Evolutionary conservation across 495 filamentous ascomycete species (phyloP).

Genomic region (Bryoglossum gracile): DNA sequence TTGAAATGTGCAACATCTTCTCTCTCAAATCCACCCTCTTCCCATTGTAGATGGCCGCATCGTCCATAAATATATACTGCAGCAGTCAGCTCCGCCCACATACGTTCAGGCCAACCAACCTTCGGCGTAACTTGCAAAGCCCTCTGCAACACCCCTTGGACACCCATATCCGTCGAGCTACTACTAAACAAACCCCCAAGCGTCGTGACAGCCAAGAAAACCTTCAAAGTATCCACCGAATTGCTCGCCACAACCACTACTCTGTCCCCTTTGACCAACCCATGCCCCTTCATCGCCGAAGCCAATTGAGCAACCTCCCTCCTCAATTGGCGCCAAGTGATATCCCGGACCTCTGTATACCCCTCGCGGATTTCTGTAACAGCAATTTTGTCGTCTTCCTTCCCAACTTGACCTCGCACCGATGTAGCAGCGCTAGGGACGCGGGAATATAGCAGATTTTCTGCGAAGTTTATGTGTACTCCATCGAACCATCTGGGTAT

Average conservation of each 20-base stretch:
- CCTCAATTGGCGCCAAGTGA: constrained; percentile 60
- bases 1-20: constrained; percentile 62
- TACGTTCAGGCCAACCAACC: constrained; percentile 23
- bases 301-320: constrained; percentile 46
- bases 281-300: constrained; percentile 54
- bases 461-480: constrained; percentile 54
- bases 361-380: constrained; percentile 69
- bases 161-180: constrained; percentile 72
- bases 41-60: constrained; percentile 71
- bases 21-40: constrained; percentile 60
- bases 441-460: constrained; percentile 53
- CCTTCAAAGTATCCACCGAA: constrained; percentile 60
- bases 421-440: constrained; percentile 25
- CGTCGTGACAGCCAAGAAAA: constrained; percentile 56
- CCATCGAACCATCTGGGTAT: constrained; percentile 65
- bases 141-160: constrained; percentile 67
- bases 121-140: constrained; percentile 60
- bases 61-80: constrained; percentile 68
- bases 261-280: constrained; percentile 61
- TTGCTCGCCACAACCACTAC: constrained; percentile 66
- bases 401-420: constrained; percentile 40
- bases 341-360: constrained; percentile 41
- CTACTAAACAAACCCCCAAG: constrained; percentile 66
- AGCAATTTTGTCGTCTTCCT: constrained; percentile 63
- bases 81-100: background rate